A percentile compares a stretch with the other conserved stretches of the same genome.
Evolutionary conservation across 306 rosid species (phyloP).

Genomic region (Luffa aegyptiaca): DNA sequence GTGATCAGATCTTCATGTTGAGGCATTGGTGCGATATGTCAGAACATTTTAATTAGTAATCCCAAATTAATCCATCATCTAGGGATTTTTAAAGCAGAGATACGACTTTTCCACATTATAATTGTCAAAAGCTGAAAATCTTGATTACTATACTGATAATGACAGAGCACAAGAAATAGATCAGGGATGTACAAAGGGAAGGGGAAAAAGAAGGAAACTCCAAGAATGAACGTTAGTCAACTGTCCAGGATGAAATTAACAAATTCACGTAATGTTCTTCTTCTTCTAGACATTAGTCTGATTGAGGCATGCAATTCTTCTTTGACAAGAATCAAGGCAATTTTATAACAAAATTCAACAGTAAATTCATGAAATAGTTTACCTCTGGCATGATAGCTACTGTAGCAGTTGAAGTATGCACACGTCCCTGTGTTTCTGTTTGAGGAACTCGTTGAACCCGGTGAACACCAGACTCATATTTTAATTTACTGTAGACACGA

Average conservation of each 20-base stretch:
- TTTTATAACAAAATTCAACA: background rate
- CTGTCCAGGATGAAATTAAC: background rate
- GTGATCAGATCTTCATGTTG: background rate
- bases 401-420: slow-evolving; percentile 97
- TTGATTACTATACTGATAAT: background rate
- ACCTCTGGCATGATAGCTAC: slow-evolving; percentile 99
- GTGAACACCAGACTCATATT: slow-evolving; percentile 95
- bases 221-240: background rate
- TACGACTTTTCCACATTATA: background rate
- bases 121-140: background rate
- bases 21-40: background rate
- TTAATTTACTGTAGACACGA: slow-evolving; percentile 84
- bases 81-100: background rate
- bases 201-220: background rate
- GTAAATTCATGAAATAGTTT: slow-evolving; percentile 15
- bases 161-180: background rate
- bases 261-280: background rate
- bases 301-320: background rate
- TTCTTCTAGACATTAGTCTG: background rate
- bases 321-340: background rate
- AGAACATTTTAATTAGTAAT: background rate
- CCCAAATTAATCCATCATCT: background rate
- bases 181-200: background rate
- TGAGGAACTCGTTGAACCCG: slow-evolving; percentile 98
- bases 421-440: slow-evolving; percentile 93